phyloP scores from a whole-genome alignment of 2,329 filamentous ascomycete genomes.

The Boeremia lycopersici region DNA sequence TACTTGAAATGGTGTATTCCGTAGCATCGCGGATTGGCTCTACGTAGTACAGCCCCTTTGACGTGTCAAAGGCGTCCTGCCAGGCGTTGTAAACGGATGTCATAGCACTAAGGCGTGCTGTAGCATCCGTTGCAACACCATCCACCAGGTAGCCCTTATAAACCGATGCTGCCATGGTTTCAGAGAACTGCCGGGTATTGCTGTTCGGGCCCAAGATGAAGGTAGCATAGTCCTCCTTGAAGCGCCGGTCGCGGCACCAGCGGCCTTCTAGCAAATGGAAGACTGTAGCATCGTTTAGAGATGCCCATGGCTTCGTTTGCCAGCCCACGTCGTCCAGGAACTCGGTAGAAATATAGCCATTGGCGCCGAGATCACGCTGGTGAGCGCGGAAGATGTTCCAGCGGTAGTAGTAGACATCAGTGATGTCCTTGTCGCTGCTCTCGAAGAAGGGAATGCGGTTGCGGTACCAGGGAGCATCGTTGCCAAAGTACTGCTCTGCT shows the following conservation, averaged over 20 bases:
- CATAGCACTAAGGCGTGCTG: conserved; percentile 45
- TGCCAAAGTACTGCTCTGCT: conserved; percentile 46
- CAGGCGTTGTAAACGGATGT: conserved; percentile 47
- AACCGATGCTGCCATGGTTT: conserved; percentile 51
- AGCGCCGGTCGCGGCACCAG: conserved; percentile 54
- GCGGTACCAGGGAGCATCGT: conserved; percentile 50
- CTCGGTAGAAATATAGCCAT: conserved; percentile 54
- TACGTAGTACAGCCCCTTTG: conserved; percentile 52
- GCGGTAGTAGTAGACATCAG: conserved; percentile 55
- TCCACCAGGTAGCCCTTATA: conserved; percentile 52
- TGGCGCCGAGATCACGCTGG: conserved; percentile 51
- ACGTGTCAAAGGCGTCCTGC: conserved; percentile 47
- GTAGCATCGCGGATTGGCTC: conserved; percentile 53
- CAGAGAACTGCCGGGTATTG: conserved; percentile 53
- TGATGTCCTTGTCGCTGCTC: conserved; percentile 46
- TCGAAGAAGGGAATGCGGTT: conserved; percentile 50
- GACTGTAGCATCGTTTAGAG: conserved; percentile 53
- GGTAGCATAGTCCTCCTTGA: conserved; percentile 52
- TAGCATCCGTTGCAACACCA: conserved; percentile 44
- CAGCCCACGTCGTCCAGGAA: conserved; percentile 54
- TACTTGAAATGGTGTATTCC: conserved; percentile 54
- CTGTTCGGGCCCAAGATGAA: conserved; percentile 50
- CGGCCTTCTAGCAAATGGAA: conserved; percentile 53
- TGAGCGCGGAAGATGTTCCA: conserved; percentile 54
- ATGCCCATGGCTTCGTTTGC: conserved; percentile 51